Evolutionary conservation across 371 early-diverging fungal species (phyloP).

Genomic region (Cokeromyces recurvatus): DNA sequence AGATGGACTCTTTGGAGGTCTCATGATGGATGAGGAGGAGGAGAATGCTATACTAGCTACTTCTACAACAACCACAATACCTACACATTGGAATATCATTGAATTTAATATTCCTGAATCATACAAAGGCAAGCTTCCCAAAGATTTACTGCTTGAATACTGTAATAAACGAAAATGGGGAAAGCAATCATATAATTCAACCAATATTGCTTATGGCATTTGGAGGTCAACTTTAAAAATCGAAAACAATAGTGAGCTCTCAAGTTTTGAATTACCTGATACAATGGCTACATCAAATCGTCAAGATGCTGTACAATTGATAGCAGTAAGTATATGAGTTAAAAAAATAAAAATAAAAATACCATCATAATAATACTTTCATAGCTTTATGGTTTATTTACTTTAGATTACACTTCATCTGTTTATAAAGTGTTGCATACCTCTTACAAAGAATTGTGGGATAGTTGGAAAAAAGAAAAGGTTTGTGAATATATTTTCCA

Average conservation of each 20-base stretch:
- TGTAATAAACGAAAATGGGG: conserved; percentile 17
- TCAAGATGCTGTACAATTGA: conserved; percentile 57
- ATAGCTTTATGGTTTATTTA: conserved; percentile 44
- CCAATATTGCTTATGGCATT: conserved; percentile 5
- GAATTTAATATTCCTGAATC: conserved; percentile 25
- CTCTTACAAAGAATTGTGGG: conserved; percentile 66
- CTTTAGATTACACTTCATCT: conserved; percentile 42
- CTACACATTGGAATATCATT: conserved; percentile 6
- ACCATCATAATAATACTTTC: neutral
- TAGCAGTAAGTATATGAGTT: conserved; percentile 32
- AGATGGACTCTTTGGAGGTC: conserved; percentile 16
- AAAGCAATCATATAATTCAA: conserved; percentile 12
- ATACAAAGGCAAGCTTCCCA: conserved; percentile 48
- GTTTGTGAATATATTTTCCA: too few relatives aligned
- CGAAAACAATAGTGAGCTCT: neutral
- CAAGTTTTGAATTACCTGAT: conserved; percentile 15
- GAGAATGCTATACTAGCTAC: neutral
- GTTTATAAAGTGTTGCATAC: conserved; percentile 57
- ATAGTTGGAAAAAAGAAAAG: conserved; percentile 47
- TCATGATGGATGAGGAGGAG: conserved; percentile 17
- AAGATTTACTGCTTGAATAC: conserved; percentile 30
- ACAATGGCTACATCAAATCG: conserved; percentile 1
- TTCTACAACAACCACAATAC: neutral
- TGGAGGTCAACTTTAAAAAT: conserved; percentile 21
- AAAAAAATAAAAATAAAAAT: neutral